A percentile compares a stretch with the other conserved stretches of the same genome.
These are phyloP conservation scores for Liriodendron chinense DNA, from an alignment of 164 flowering plant species.

Conservation along the genomic window DNA sequence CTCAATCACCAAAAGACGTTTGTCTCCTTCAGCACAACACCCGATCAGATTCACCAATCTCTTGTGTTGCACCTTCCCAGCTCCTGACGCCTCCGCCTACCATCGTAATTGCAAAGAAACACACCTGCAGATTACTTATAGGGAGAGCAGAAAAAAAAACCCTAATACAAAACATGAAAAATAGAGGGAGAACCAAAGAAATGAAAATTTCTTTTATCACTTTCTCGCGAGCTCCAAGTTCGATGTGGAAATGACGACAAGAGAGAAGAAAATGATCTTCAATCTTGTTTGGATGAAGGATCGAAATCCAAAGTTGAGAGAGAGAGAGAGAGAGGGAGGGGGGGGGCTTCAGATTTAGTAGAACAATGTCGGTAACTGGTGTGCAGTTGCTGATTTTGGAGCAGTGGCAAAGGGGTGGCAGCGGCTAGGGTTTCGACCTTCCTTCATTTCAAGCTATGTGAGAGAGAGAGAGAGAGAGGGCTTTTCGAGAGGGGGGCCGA, in stretches of 20 bases:
- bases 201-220: conserved; percentile 46
- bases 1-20: conserved; percentile 78
- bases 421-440: no score
- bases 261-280: conserved; percentile 22
- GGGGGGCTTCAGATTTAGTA: no score
- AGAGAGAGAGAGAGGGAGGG: background rate
- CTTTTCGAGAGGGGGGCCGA: no score
- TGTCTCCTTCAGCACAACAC: conserved; percentile 86
- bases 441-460: no score
- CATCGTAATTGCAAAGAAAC: no score
- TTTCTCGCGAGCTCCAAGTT: conserved; percentile 68
- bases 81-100: conserved; percentile 72
- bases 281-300: background rate
- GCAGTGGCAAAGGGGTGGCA: no score
- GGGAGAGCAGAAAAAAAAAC: background rate
- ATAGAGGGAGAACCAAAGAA: no score
- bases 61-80: conserved; percentile 71
- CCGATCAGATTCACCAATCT: conserved; percentile 82
- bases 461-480: no score
- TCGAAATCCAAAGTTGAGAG: background rate
- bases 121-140: background rate
- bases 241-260: conserved; percentile 51
- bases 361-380: no score
- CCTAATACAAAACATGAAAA: background rate
- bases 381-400: no score